Evolutionary conservation across 1,284 basidiomycete species (phyloP).

Genomic region (Sporisorium reilianum): DNA sequence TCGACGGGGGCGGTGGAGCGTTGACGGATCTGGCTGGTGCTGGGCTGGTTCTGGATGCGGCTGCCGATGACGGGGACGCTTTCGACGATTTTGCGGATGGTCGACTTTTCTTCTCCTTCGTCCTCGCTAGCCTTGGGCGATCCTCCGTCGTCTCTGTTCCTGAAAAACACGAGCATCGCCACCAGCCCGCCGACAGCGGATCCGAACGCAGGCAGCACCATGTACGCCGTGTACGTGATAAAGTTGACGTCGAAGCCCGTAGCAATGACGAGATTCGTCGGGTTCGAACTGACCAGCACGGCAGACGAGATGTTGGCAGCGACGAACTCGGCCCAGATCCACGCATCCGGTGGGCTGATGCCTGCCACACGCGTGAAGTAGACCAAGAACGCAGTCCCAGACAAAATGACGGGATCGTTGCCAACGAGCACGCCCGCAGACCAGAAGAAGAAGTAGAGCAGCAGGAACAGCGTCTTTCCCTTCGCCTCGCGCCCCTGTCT

Average conservation of each 20-base stretch:
- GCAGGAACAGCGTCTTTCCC: conserved; percentile 77
- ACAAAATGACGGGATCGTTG: conserved; percentile 75
- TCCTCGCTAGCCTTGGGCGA: conserved; percentile 6
- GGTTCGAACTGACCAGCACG: conserved; percentile 70
- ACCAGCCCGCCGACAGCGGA: conserved; percentile 51
- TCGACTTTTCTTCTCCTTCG: conserved; percentile 6
- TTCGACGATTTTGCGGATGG: conserved; percentile 35
- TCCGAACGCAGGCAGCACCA: conserved; percentile 62
- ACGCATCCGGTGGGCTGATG: conserved; percentile 75
- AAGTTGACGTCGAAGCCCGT: conserved; percentile 64
- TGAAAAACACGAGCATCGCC: conserved; percentile 57
- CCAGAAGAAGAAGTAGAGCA: conserved; percentile 85
- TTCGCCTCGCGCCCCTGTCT: conserved; percentile 45
- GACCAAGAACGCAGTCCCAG: conserved; percentile 84
- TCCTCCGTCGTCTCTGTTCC: conserved; percentile 31
- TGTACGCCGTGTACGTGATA: conserved; percentile 65
- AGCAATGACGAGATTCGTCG: conserved; percentile 70
- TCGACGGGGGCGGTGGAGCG: conserved; percentile 15
- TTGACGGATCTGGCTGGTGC: conserved; percentile 26
- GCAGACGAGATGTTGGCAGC: conserved; percentile 80
- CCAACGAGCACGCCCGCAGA: conserved; percentile 83
- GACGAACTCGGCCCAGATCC: conserved; percentile 79
- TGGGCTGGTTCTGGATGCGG: background rate
- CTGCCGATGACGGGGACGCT: conserved; percentile 35
- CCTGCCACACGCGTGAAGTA: conserved; percentile 83